Base-by-base conservation (phyloP, 306 rosid species). In the Citrullus colocynthis region DNA sequence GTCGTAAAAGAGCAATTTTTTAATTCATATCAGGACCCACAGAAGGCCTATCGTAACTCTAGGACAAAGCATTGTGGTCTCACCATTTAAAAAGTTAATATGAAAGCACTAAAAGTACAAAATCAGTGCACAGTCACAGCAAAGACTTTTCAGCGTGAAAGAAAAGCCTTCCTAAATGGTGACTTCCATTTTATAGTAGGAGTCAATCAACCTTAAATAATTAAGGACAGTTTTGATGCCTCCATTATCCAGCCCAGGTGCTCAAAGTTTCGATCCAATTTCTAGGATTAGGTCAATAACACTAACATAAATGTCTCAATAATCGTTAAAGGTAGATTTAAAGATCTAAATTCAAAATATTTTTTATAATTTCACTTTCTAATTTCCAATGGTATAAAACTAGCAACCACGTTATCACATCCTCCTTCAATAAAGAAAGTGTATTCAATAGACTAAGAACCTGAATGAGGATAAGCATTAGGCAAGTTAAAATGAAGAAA, bases 21-120 rank as follows among this genome's bases (percentile, higher is more conserved):
- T 51, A 16, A 71, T 55, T 73, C 9, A 51, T 48, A 45, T 28
- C 20, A 73, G 77, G 77, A 30, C 77, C 77, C 60, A 49, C 28
- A 51, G 15, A 7, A 73, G 30, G 30, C 44, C 77, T 24, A 48
- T 9, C 48, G 30, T 24, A 45, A 71, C 74, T 67, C 32, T 20
- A 73, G 77, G 44, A 73, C 60, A 73, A 51, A 41, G 54, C 18
- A 42, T 70, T 44, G 58, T 70, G 75, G 75, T 48, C 75, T 45
- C 37, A 5, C 58, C 75, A 44, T 70, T 52, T 45, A 10, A 18
- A 70, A 70, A 45, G 56, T 21, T 45, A 10, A 70, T 10, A 67
- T 14, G 55, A 39, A n/a, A 67, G 75, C 39, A 70, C 37, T 67
- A 16, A 17, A 67, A 67, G 74, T 67, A n/a, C 20, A 67, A 67